Evolutionary conservation across 2,329 filamentous ascomycete genomes (phyloP).

Genomic region (Magnaporthiopsis incrustans): DNA sequence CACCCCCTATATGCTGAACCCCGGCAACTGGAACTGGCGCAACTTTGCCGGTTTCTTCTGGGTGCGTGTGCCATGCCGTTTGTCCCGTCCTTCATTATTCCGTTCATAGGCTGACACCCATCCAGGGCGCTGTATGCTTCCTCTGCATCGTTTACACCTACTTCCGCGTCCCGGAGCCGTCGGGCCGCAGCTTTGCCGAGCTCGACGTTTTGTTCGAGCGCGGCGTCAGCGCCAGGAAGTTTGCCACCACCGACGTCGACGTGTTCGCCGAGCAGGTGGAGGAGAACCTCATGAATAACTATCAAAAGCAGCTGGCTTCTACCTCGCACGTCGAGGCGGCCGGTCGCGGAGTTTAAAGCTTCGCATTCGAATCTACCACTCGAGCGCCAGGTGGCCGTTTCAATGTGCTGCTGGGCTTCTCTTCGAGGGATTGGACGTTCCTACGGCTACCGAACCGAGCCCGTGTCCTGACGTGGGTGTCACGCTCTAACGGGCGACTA

Average conservation of each 20-base stretch:
- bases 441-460: too few relatives aligned
- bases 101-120: background rate
- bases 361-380: too few relatives aligned
- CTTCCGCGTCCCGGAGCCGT: slow-evolving; percentile 73
- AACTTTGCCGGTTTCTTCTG: slow-evolving; percentile 88
- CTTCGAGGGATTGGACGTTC: too few relatives aligned
- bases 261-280: slow-evolving; percentile 46
- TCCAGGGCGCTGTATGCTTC: slow-evolving; percentile 64
- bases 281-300: slow-evolving; percentile 37
- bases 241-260: slow-evolving; percentile 50
- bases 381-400: background rate
- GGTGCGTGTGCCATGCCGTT: slow-evolving; percentile 31
- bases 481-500: background rate
- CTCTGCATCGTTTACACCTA: slow-evolving; percentile 74
- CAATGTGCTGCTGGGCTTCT: background rate
- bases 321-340: slow-evolving; percentile 4
- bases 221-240: slow-evolving; percentile 63
- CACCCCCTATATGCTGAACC: slow-evolving; percentile 91
- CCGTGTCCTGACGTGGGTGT: background rate
- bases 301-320: slow-evolving; percentile 28
- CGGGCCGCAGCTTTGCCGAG: slow-evolving; percentile 76
- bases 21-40: slow-evolving; percentile 76
- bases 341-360: background rate
- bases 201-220: slow-evolving; percentile 78
- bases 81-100: background rate